These are phyloP conservation scores for Panaeolus cyanescens DNA, from an alignment of 768 basidiomycete genomes.

Conservation along the genomic window DNA sequence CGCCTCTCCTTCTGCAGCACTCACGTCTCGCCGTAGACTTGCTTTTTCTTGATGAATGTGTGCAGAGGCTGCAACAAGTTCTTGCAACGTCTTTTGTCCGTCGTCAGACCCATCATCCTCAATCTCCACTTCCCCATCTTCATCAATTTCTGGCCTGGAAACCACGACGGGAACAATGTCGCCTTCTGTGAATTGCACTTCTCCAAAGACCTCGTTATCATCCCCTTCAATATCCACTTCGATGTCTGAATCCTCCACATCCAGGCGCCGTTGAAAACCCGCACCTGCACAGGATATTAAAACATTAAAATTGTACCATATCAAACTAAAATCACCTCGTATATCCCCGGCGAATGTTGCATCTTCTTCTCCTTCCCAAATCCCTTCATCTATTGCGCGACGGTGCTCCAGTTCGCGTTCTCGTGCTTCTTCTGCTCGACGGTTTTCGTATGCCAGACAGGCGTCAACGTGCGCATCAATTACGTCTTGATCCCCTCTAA, in stretches of 20 bases:
- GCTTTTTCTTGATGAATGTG: conserved; percentile 27
- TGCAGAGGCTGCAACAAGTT: conserved; percentile 54
- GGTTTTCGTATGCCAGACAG: conserved; percentile 63
- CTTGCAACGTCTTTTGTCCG: conserved; percentile 43
- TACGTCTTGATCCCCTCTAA: conserved; percentile 72
- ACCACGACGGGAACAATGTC: conserved; percentile 53
- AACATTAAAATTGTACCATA: neutral
- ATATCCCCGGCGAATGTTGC: conserved; percentile 49
- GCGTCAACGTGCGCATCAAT: conserved; percentile 82
- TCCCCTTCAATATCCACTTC: conserved; percentile 83
- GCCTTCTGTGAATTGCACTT: conserved; percentile 74
- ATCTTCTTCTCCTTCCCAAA: conserved; percentile 28
- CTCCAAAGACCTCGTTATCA: conserved; percentile 66
- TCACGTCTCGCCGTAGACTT: conserved; percentile 41
- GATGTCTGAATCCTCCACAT: conserved; percentile 70
- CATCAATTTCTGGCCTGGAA: conserved; percentile 27
- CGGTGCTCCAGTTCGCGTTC: conserved; percentile 33
- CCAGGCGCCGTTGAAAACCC: conserved; percentile 69
- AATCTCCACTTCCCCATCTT: conserved; percentile 44
- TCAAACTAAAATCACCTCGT: conserved; percentile 32
- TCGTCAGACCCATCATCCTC: conserved; percentile 40
- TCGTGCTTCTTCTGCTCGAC: conserved; percentile 43
- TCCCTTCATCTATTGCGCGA: conserved; percentile 28
- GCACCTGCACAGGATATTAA: conserved; percentile 44
- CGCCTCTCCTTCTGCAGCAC: conserved; percentile 44